Evolutionary conservation across 768 basidiomycete species (phyloP).

Genomic region (Pleurotus salmoneostramineus): DNA sequence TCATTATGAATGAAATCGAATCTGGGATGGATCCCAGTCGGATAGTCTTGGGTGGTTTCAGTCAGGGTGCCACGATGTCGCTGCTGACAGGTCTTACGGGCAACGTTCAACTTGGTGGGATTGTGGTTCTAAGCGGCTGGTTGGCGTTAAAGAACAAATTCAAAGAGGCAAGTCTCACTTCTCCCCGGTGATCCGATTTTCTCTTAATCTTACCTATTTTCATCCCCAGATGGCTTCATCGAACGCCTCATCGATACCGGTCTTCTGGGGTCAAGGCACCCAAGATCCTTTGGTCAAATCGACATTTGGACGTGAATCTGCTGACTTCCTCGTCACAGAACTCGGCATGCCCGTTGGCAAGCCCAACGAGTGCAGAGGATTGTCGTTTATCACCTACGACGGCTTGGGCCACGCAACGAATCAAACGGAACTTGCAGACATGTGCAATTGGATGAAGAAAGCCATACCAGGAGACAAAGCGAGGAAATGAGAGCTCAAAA

Average conservation of each 20-base stretch:
- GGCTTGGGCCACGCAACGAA: slow-evolving; percentile 66
- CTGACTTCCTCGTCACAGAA: slow-evolving; percentile 48
- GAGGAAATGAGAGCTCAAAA: background rate
- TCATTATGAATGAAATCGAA: slow-evolving; percentile 75
- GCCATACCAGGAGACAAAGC: slow-evolving; percentile 35
- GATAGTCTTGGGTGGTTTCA: slow-evolving; percentile 87
- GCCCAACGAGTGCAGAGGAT: slow-evolving; percentile 41
- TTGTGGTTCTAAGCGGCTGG: slow-evolving; percentile 78
- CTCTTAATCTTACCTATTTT: background rate
- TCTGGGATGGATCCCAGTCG: slow-evolving; percentile 63
- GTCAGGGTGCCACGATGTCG: slow-evolving; percentile 79
- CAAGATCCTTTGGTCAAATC: slow-evolving; percentile 70
- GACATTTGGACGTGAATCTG: slow-evolving; percentile 48
- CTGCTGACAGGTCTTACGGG: slow-evolving; percentile 71
- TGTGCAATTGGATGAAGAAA: slow-evolving; percentile 67
- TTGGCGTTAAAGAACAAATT: slow-evolving; percentile 65
- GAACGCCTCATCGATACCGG: slow-evolving; percentile 57
- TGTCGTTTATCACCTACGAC: slow-evolving; percentile 65
- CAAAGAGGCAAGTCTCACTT: slow-evolving; percentile 45
- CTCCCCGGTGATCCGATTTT: slow-evolving; percentile 5
- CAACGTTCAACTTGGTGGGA: slow-evolving; percentile 65
- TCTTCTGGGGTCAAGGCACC: slow-evolving; percentile 87
- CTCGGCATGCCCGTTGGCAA: slow-evolving; percentile 47
- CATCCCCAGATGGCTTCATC: slow-evolving; percentile 51
- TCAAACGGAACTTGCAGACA: slow-evolving; percentile 62